A percentile compares a stretch with the other conserved stretches of the same genome.
These are phyloP conservation scores for Zea luxurians DNA, from an alignment of 176 grass and related monocot species.

Conservation along the genomic window DNA sequence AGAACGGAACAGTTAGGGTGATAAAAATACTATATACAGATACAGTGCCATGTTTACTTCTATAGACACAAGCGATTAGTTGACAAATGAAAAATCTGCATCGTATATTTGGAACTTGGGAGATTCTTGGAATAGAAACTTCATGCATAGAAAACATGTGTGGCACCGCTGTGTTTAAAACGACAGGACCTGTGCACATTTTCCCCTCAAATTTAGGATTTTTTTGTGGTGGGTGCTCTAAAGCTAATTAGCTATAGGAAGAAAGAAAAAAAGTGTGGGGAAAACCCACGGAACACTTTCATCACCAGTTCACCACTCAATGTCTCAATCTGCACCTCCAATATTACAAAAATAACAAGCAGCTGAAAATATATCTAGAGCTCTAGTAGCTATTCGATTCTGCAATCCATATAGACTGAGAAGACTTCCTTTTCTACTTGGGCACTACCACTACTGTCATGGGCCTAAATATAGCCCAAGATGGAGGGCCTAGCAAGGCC, in stretches of 20 bases:
- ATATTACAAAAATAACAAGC: conserved; percentile 15
- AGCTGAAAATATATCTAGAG: conserved; percentile 15
- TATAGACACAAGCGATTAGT: neutral
- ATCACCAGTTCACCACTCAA: neutral
- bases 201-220: neutral
- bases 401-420: neutral
- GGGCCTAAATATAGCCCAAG: neutral
- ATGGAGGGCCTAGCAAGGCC: neutral
- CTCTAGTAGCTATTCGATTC: neutral
- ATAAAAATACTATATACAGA: neutral
- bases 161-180: neutral
- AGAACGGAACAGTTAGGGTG: conserved; percentile 1
- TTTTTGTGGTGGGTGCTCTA: neutral
- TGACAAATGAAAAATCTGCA: neutral
- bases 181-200: neutral
- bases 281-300: neutral
- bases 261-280: neutral
- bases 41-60: neutral
- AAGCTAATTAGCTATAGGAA: neutral
- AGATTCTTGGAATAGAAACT: neutral
- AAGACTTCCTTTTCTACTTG: neutral
- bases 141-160: neutral
- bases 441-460: neutral
- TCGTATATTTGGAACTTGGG: neutral
- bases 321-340: neutral